Evolutionary conservation across 257 asterid genomes (phyloP).

Genomic region (Penstemon barbatus): DNA sequence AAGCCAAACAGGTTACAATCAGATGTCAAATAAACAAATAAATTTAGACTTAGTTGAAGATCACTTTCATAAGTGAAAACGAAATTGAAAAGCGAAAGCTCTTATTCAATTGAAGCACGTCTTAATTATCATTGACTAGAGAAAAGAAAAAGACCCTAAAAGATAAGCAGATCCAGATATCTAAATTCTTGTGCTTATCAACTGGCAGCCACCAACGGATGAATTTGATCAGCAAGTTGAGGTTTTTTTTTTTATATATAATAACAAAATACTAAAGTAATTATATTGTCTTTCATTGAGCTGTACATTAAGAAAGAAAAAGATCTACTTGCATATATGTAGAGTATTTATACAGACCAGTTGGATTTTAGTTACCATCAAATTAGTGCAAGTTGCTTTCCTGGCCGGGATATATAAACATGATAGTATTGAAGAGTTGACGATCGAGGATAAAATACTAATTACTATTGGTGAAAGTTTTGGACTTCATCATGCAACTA

Average conservation of each 20-base stretch:
- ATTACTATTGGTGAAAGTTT: too few species aligned
- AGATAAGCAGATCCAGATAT: constrained; percentile 1
- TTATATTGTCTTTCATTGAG: too few species aligned
- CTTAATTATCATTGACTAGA: background rate
- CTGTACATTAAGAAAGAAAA: too few species aligned
- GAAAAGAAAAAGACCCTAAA: background rate
- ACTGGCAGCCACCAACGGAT: background rate
- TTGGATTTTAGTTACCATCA: too few species aligned
- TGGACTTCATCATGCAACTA: too few species aligned
- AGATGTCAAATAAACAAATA: background rate
- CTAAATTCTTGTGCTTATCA: background rate
- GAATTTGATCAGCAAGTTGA: background rate
- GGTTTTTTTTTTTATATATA: background rate
- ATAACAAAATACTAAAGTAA: too few species aligned
- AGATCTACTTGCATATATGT: too few species aligned
- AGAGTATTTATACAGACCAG: too few species aligned
- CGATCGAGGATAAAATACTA: too few species aligned
- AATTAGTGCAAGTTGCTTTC: too few species aligned
- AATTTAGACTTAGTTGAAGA: background rate
- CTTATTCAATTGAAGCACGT: constrained; percentile 5
- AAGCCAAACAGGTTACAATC: background rate
- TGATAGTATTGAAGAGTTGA: too few species aligned
- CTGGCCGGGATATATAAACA: too few species aligned
- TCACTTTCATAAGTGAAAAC: background rate
- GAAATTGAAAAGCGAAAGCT: background rate